Evolutionary conservation across 2,329 filamentous ascomycete genomes (phyloP).

Genomic region (Alternaria incomplexa): DNA sequence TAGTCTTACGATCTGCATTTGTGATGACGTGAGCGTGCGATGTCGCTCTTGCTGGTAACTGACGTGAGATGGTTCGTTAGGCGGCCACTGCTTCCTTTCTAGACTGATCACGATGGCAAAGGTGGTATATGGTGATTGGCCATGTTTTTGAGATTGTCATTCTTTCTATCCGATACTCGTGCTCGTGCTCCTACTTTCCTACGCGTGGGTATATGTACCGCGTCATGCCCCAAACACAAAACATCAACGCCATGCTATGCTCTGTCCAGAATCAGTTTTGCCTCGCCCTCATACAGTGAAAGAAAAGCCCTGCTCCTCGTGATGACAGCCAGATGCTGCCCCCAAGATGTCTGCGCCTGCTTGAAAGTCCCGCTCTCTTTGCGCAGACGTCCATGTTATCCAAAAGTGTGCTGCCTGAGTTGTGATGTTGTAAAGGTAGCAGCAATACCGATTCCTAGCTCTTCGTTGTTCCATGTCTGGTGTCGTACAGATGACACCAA

Average conservation of each 20-base stretch:
- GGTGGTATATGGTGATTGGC: too few species aligned
- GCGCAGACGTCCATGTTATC: background rate
- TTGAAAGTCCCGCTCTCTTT: background rate
- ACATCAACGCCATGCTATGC: slow-evolving; percentile 1
- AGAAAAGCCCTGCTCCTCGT: background rate
- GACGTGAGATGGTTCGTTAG: background rate
- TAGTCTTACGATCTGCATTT: background rate
- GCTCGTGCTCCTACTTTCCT: background rate
- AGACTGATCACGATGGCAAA: background rate
- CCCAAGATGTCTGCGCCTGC: background rate
- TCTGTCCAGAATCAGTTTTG: background rate
- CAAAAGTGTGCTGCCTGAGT: background rate
- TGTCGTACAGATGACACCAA: background rate
- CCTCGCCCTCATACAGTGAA: background rate
- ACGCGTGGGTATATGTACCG: slow-evolving; percentile 9
- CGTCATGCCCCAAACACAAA: background rate
- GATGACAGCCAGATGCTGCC: too few species aligned
- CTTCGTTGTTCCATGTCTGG: background rate
- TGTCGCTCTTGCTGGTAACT: background rate
- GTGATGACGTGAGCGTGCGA: background rate
- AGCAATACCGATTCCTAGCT: background rate
- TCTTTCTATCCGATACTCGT: too few species aligned
- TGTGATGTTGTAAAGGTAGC: background rate
- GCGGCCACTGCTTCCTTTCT: background rate
- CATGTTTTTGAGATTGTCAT: too few species aligned